Conservation (phyloP, 1,284 basidiomycete species). For the Nidula niveotomentosa region DNA sequence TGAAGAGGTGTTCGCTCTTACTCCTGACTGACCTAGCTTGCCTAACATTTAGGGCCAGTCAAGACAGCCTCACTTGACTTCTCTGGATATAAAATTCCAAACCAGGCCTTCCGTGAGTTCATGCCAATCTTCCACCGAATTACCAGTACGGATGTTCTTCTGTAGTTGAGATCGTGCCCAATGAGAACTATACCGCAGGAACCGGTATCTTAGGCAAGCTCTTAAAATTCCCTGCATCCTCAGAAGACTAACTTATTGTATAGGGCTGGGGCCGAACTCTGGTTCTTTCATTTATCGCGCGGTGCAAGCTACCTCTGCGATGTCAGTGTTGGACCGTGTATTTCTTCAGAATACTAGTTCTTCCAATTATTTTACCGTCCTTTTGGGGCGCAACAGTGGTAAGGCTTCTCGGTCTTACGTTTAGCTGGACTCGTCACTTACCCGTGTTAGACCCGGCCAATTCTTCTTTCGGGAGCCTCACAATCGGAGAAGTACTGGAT, state of each 20-base stretch:
- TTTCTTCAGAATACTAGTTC: slow-evolving; percentile 56
- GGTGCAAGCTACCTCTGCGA: slow-evolving; percentile 26
- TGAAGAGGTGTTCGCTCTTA: background rate
- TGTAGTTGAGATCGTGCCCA: slow-evolving; percentile 34
- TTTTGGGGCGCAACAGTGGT: slow-evolving; percentile 45
- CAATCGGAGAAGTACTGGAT: slow-evolving; percentile 44
- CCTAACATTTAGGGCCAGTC: slow-evolving; percentile 39
- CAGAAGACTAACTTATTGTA: background rate
- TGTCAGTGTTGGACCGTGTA: slow-evolving; percentile 60
- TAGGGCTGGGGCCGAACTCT: slow-evolving; percentile 48
- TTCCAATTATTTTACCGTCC: slow-evolving; percentile 57
- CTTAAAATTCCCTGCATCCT: no score
- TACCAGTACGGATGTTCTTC: background rate
- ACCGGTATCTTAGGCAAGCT: slow-evolving; percentile 39
- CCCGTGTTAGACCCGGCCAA: slow-evolving; percentile 33
- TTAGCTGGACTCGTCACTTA: background rate
- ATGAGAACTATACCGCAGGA: slow-evolving; percentile 25
- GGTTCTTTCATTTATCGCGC: slow-evolving; percentile 37
- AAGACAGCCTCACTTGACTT: slow-evolving; percentile 53
- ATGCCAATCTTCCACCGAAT: background rate
- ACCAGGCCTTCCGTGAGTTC: slow-evolving; percentile 65
- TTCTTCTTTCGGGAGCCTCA: slow-evolving; percentile 43
- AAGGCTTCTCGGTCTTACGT: background rate
- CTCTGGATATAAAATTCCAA: slow-evolving; percentile 47
- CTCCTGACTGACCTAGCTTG: background rate